Evolutionary conservation across 73 alveolate species (phyloP).

Genomic region (Paramecium biaurelia): DNA sequence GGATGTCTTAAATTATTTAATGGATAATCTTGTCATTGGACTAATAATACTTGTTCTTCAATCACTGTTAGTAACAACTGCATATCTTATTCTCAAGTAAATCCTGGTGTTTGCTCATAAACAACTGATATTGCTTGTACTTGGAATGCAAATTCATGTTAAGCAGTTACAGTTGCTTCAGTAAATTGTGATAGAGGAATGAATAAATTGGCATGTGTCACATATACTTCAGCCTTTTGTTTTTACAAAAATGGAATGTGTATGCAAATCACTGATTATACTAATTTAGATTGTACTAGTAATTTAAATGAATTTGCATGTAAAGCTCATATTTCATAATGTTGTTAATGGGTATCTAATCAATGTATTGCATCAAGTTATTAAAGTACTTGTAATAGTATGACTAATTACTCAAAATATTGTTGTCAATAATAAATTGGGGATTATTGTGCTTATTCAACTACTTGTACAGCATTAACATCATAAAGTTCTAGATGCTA

Average conservation of each 20-base stretch:
- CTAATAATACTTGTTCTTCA: not conserved
- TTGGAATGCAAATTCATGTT: not conserved
- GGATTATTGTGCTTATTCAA: not conserved
- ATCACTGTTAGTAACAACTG: not conserved
- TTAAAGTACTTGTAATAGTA: not conserved
- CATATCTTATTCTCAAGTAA: not conserved
- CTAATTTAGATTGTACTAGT: not conserved
- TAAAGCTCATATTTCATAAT: not conserved
- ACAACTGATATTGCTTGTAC: not conserved
- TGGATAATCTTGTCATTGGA: constrained; percentile 25
- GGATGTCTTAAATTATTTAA: not conserved
- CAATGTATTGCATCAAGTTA: not conserved
- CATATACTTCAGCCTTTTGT: not conserved
- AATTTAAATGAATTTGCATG: constrained; percentile 17
- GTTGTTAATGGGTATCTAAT: not conserved
- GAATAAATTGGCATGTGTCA: not conserved
- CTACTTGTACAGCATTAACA: not conserved
- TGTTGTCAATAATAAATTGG: not conserved
- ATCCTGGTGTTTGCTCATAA: constrained; percentile 34
- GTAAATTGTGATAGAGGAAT: not conserved
- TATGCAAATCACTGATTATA: not conserved
- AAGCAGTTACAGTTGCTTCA: not conserved
- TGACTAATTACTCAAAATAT: not conserved
- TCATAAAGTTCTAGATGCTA: not conserved
- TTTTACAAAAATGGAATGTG: not conserved